Evolutionary conservation across 1,284 basidiomycete genomes (phyloP), one percentile per base, ranked within the genome.

Genomic region (Cryptococcus sp.): DNA sequence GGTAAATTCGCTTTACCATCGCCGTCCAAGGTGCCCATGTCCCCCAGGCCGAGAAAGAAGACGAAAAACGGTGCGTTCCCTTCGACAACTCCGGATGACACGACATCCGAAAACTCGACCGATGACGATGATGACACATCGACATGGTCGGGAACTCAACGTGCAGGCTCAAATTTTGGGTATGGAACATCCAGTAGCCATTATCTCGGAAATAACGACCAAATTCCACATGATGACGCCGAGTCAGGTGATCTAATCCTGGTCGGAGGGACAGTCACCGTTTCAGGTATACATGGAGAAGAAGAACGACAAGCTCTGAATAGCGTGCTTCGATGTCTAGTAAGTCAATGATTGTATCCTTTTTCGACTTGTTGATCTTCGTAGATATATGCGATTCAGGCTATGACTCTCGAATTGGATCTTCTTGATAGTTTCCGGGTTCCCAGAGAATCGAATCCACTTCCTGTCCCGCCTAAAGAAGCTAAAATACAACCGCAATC

Each of bases 181-280:
- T 23, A 23, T 23, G 23, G 10, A 31, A 10, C 14, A 47, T 10
- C 33, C 30, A 15, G 13, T 23, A 32, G 36, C 46, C 10, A 11
- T 23, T n/a, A 58, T 37, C 43, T 11, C 46, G 8, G 48, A 67
- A n/a, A 42, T 71, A 3, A 35, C 48, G 10, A 62, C 48, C 67
- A 70, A 53, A 50, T 68, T 5, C 67, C 65, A 0, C 14, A 38
- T 8, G 49, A 53, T 10, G 50, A 48, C 3, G 58, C 49, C 3
- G 46, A 23, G 30, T 38, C 56, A 37, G 61, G 61, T 1, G 44
- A 56, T 31, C 50, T 63, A 4, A 50, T 56, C 8, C 3, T 70
- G 3, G 66, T 68, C 4, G 70, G 70, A 37, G 70, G 70, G 6
- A 72, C 70, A 1, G 46, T 70, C 14, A 53, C 68, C 4, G 41